Base-by-base conservation (phyloP, 2,329 filamentous ascomycete species). In the Chaetothyriales sp. region DNA sequence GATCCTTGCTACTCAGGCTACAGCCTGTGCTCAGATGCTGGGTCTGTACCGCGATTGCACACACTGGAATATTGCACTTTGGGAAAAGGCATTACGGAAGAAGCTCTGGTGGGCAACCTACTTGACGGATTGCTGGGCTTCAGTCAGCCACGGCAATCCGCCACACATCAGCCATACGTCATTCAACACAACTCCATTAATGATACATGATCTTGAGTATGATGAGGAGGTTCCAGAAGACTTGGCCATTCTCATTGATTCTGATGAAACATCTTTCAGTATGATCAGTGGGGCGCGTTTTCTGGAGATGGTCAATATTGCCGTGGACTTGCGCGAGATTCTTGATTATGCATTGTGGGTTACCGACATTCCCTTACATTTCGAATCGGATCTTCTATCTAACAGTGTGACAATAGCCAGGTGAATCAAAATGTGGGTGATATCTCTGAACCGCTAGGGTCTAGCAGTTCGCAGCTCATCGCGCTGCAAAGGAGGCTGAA, bases 101-200 rank as follows among this genome's bases (percentile, higher is more conserved):
- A 73, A 71, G 57, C 57, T 75, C 3, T 75, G 71, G 71, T 75
- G 72, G 72, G 69, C 68, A 0, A 65, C 66, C 0, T 72, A 68
- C 45, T 56, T 67, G 3, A 64, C 67, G 0, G 73, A 75, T 51
- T 66, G 66, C 25, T 75, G 73, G 73, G 69, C 71, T 1, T 65
- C 71, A 1, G 64, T 73, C 25, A 70, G 68, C 40, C 71, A 74
- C 52, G 73, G 73, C 0, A 73, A 73, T 47, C 70, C 72, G 3
- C 70, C 71, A 1, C 71, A 73, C 54, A 69, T 75, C 22, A 64
- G 65, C 47, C 55, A 56, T 2, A 63, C 62, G 2, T 70, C 71
- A 0, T 74, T 70, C 50, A 69, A 66, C 46, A 75, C 72, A 0
- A 52, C 62, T 0, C 58, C 64, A 2, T 64, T 68, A 5, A 61